Percentiles rank a stretch among this genome's conserved stretches.
Conservation (phyloP, 1,284 basidiomycete genomes). For the Puccinia novopanici region DNA sequence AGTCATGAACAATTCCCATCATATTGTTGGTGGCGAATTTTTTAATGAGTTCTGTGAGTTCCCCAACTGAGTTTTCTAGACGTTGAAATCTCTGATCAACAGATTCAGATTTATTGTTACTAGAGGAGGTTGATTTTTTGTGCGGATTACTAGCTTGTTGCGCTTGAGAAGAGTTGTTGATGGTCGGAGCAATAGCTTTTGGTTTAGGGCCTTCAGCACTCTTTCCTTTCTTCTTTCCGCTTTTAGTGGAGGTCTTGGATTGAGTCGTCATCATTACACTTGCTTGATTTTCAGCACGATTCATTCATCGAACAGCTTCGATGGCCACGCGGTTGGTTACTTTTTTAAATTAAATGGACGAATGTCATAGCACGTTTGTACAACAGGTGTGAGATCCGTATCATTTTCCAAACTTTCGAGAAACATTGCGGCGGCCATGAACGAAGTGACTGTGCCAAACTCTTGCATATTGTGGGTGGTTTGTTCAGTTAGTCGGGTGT, state of each 20-base stretch:
- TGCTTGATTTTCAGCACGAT: neutral
- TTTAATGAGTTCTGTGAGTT: constrained; percentile 1
- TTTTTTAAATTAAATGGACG: constrained; percentile 6
- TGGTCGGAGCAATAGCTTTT: constrained; percentile 1
- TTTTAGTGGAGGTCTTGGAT: neutral
- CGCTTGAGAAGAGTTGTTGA: too few relatives aligned
- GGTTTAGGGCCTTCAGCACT: neutral
- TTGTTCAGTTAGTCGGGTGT: neutral
- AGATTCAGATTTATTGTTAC: neutral
- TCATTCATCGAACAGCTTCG: neutral
- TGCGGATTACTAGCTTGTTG: too few relatives aligned
- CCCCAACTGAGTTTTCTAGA: neutral
- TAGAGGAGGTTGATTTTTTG: neutral
- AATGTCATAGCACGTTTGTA: constrained; percentile 11
- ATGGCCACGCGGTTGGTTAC: neutral
- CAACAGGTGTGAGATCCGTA: neutral
- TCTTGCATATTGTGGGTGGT: neutral
- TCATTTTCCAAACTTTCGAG: constrained; percentile 4
- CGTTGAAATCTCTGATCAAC: neutral
- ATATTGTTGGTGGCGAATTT: neutral
- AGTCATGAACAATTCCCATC: neutral
- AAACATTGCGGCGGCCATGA: constrained; percentile 6
- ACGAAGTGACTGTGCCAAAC: neutral
- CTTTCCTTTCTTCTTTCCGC: neutral
- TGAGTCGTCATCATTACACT: neutral